A percentile compares a stretch with the other conserved stretches of the same genome.
phyloP scores from a whole-genome alignment of 2,329 filamentous ascomycete species.

The Colletotrichum australisinense region DNA sequence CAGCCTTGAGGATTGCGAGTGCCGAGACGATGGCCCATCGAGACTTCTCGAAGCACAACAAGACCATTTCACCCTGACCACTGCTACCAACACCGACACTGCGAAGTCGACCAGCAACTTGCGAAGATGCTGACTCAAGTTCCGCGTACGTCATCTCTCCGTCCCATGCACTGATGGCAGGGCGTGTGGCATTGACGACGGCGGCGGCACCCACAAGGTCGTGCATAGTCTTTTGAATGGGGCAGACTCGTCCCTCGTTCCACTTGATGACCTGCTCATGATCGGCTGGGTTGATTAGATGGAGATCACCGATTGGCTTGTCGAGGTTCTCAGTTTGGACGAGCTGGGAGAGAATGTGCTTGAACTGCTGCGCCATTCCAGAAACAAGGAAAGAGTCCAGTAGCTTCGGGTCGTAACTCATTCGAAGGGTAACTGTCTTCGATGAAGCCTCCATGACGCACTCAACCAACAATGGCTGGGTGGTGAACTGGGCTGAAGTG shows the following conservation, averaged over 20 bases:
- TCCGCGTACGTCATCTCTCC: slow-evolving; percentile 44
- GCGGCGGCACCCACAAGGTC: background rate
- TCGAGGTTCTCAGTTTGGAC: background rate
- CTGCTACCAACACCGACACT: background rate
- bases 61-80: background rate
- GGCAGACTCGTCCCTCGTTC: background rate
- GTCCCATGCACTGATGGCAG: slow-evolving; percentile 44
- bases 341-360: background rate
- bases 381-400: background rate
- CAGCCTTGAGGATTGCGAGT: slow-evolving; percentile 37
- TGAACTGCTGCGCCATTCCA: background rate
- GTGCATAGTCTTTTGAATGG: background rate
- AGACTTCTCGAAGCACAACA: slow-evolving; percentile 16
- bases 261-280: background rate
- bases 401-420: background rate
- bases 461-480: background rate
- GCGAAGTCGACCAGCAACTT: slow-evolving; percentile 13
- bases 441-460: background rate
- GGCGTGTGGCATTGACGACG: background rate
- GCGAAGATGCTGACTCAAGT: slow-evolving; percentile 31
- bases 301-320: background rate
- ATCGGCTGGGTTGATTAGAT: background rate
- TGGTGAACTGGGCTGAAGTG: background rate
- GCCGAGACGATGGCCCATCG: slow-evolving; percentile 35
- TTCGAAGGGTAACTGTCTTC: background rate